A percentile compares a stretch with the other conserved stretches of the same genome.
phyloP scores from a whole-genome alignment of 2,329 filamentous ascomycete species.

The Knoxdaviesia proteae region DNA sequence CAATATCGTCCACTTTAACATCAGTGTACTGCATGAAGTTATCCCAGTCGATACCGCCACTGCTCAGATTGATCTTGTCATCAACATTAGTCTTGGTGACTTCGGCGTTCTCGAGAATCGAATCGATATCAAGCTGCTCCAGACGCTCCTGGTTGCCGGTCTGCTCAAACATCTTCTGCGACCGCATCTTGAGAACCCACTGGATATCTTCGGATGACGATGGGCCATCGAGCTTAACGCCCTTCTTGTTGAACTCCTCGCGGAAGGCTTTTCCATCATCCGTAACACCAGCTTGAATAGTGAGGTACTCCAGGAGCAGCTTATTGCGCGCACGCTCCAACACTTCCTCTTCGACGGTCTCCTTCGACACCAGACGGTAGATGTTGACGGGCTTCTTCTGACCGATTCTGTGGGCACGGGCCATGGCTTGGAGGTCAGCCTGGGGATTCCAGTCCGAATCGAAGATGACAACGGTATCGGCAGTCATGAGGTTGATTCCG shows the following conservation, averaged over 20 bases:
- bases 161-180: conserved; percentile 98
- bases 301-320: conserved; percentile 89
- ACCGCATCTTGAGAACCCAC: conserved; percentile 85
- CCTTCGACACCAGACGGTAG: conserved; percentile 89
- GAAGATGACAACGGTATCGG: conserved; percentile 92
- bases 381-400: conserved; percentile 93
- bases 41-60: conserved; percentile 66
- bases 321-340: conserved; percentile 93
- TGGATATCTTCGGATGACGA: conserved; percentile 90
- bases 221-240: conserved; percentile 54
- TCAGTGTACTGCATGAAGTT: conserved; percentile 97
- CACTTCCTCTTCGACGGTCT: conserved; percentile 95
- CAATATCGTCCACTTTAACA: conserved; percentile 69
- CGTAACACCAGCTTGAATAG: conserved; percentile 89
- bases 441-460: conserved; percentile 99
- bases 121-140: conserved; percentile 93
- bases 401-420: conserved; percentile 89
- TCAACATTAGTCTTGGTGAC: conserved; percentile 92
- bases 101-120: conserved; percentile 89
- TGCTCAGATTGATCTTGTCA: conserved; percentile 76
- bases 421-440: conserved; percentile 95
- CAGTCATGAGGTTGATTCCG: conserved; percentile 98
- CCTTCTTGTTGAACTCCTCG: conserved; percentile 60
- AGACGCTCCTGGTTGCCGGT: conserved; percentile 90
- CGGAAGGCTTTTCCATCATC: conserved; percentile 73